Conservation (phyloP, 768 basidiomycete genomes). For the Multifurca ochricompacta region DNA sequence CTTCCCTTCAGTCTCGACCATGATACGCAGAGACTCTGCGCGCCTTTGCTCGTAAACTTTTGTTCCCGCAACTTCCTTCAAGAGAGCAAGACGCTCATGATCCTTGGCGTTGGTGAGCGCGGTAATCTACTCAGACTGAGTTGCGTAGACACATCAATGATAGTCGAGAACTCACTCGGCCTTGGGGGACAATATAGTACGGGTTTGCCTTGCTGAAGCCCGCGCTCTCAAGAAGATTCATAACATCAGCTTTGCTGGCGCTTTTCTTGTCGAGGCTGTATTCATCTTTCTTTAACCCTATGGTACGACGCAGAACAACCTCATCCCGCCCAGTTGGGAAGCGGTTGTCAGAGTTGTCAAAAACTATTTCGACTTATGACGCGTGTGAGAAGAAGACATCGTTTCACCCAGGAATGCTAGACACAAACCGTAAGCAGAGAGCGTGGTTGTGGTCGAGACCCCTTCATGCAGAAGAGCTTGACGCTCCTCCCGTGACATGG, state of each 20-base stretch:
- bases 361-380: constrained; percentile 75
- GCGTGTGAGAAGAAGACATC: constrained; percentile 2
- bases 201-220: constrained; percentile 98
- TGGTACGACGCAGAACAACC: constrained; percentile 83
- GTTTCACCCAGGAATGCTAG: not conserved
- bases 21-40: constrained; percentile 87
- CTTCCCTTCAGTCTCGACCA: constrained; percentile 94
- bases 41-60: constrained; percentile 96
- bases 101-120: constrained; percentile 96
- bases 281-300: constrained; percentile 97
- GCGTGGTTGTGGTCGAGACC: constrained; percentile 74
- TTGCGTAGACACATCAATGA: not conserved
- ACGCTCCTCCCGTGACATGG: constrained; percentile 89
- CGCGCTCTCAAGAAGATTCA: constrained; percentile 93
- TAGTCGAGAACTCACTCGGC: constrained; percentile 55
- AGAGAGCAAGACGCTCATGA: constrained; percentile 81
- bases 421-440: constrained; percentile 81
- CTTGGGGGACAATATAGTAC: constrained; percentile 98
- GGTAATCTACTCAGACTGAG: constrained; percentile 60
- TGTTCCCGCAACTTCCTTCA: constrained; percentile 98
- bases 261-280: constrained; percentile 96
- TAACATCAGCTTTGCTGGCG: constrained; percentile 92
- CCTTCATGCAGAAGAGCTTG: constrained; percentile 93
- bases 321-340: constrained; percentile 90
- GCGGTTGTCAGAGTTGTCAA: constrained; percentile 90